These are phyloP conservation scores for Cynara cardunculus DNA, from an alignment of 129 eudicot genomes.

Conservation along the genomic window DNA sequence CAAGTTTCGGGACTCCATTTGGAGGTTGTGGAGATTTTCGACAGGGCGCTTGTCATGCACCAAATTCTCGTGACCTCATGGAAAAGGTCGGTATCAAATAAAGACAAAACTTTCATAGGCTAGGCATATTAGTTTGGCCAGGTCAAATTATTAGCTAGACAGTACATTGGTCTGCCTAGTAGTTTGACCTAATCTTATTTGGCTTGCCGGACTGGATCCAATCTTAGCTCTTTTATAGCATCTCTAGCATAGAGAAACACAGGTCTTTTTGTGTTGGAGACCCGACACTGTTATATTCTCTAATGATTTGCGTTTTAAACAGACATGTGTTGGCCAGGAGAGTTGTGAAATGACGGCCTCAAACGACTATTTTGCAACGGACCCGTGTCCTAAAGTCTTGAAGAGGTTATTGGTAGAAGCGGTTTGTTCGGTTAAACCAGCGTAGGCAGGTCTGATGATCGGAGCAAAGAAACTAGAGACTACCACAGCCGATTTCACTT, in stretches of 20 bases:
- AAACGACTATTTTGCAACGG: conserved; percentile 48
- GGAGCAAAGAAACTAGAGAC: not conserved
- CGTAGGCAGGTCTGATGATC: not conserved
- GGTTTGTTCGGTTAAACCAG: conserved; percentile 38
- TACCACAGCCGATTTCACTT: not conserved
- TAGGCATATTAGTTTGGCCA: not conserved
- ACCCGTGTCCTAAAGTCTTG: conserved; percentile 70
- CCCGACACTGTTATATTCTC: not conserved
- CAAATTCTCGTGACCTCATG: conserved; percentile 47
- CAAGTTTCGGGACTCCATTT: conserved; percentile 79
- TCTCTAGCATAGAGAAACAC: not conserved
- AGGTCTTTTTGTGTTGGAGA: not conserved
- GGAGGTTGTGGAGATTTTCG: conserved; percentile 73
- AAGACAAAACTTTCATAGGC: not conserved
- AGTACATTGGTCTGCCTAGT: not conserved
- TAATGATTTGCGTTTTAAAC: conserved; percentile 10
- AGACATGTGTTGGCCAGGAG: conserved; percentile 68
- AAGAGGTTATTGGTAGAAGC: conserved; percentile 73
- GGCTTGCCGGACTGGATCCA: not conserved
- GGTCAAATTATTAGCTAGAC: not conserved
- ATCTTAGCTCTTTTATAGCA: not conserved
- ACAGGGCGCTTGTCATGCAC: conserved; percentile 68
- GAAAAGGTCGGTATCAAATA: conserved; percentile 43
- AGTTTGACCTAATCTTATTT: not conserved
- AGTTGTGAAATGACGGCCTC: conserved; percentile 63